Evolutionary conservation across 2,329 filamentous ascomycete genomes (phyloP).

Genomic region (Lasiodiplodia citricola): DNA sequence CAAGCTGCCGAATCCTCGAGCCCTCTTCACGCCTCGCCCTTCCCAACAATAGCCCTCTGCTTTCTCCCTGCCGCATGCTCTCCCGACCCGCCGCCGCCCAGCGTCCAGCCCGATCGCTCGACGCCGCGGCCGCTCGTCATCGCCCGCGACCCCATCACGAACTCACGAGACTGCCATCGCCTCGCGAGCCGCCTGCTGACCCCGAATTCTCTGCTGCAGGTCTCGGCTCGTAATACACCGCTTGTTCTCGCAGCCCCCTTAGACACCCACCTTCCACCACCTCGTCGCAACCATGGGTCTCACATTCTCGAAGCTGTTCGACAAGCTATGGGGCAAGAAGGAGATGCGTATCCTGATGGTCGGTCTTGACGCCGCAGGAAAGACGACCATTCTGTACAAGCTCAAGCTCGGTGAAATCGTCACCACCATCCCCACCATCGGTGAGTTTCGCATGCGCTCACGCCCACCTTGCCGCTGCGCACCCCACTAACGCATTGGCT

Average conservation of each 20-base stretch:
- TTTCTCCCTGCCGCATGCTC: conserved; percentile 24
- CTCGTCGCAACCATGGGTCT: conserved; percentile 78
- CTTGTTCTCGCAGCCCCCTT: conserved; percentile 24
- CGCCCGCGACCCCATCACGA: conserved; percentile 9
- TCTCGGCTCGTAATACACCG: conserved; percentile 25
- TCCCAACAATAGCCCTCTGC: background rate
- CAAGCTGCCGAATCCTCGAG: background rate
- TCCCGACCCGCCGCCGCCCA: conserved; percentile 26
- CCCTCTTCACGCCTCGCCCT: background rate
- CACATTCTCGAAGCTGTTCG: conserved; percentile 93
- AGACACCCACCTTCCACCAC: conserved; percentile 7
- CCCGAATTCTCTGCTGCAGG: background rate
- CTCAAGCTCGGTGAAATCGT: conserved; percentile 98
- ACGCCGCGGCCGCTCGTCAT: conserved; percentile 23
- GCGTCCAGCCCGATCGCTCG: conserved; percentile 19
- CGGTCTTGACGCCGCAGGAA: conserved; percentile 95
- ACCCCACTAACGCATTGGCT: conserved; percentile 8
- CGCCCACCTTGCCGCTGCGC: background rate
- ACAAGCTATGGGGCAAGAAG: conserved; percentile 98
- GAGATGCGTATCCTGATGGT: conserved; percentile 99
- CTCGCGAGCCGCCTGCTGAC: conserved; percentile 16
- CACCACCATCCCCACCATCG: conserved; percentile 97
- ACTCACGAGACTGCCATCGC: background rate
- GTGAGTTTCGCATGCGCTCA: conserved; percentile 42
- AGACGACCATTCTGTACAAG: conserved; percentile 99